A percentile compares a stretch with the other conserved stretches of the same genome.
Evolutionary conservation across 371 early-diverging fungal species (phyloP).

Genomic region (Parasitella parasitica): DNA sequence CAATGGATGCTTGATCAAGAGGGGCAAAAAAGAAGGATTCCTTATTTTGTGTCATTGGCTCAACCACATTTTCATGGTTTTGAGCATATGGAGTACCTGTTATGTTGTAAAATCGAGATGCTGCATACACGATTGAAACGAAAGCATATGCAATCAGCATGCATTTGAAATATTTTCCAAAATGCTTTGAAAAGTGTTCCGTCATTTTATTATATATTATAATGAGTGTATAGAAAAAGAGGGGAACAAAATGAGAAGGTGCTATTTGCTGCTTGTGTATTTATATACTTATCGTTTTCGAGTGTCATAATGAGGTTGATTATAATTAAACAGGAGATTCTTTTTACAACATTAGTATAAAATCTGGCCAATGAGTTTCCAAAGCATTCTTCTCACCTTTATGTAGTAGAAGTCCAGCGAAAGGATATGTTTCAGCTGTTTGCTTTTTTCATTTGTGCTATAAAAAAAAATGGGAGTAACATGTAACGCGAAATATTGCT

Average conservation of each 20-base stretch:
- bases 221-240: background rate
- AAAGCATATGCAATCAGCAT: conserved; percentile 24
- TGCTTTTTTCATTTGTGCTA: too few species aligned
- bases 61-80: conserved; percentile 2
- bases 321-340: background rate
- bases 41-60: conserved; percentile 1
- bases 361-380: background rate
- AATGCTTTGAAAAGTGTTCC: conserved; percentile 4
- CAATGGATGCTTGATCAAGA: conserved; percentile 2
- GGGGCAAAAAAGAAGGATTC: conserved; percentile 5
- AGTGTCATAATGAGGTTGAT: background rate
- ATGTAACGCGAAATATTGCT: background rate
- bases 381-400: background rate
- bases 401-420: background rate
- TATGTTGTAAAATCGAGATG: conserved; percentile 16
- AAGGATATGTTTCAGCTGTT: background rate
- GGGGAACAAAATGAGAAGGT: background rate
- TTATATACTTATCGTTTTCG: background rate
- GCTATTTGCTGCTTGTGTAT: background rate
- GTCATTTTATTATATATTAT: background rate
- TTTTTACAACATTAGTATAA: background rate
- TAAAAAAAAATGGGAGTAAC: too few species aligned
- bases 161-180: conserved; percentile 12
- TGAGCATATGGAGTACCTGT: background rate
- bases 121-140: conserved; percentile 20